Percentiles rank a stretch among this genome's conserved stretches.
Evolutionary conservation across 2,329 filamentous ascomycete species (phyloP).

Genomic region (Phaeosphaeria sp.): DNA sequence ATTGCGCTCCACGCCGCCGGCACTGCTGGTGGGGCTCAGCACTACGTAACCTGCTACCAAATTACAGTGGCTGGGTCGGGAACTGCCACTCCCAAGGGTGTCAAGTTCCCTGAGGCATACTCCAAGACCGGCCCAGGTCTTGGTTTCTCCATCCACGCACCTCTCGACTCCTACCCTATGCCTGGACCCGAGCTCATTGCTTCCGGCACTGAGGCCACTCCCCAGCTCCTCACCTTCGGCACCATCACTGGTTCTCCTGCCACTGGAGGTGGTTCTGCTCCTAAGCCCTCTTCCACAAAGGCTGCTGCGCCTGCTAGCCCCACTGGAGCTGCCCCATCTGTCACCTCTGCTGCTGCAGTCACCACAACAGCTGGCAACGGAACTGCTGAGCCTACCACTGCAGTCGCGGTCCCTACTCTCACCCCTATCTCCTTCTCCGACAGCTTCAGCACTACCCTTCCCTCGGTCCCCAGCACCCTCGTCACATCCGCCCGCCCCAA

Average conservation of each 20-base stretch:
- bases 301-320: conserved; percentile 14
- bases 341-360: conserved; percentile 14
- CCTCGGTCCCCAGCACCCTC: conserved; percentile 26
- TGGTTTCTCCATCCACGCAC: conserved; percentile 52
- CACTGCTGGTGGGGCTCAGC: conserved; percentile 50
- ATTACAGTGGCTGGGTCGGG: conserved; percentile 49
- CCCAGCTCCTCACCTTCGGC: conserved; percentile 34
- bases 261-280: conserved; percentile 24
- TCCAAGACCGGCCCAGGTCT: conserved; percentile 50
- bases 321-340: conserved; percentile 6
- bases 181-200: conserved; percentile 48
- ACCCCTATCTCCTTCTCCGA: conserved; percentile 6
- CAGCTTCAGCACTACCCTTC: conserved; percentile 1
- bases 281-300: conserved; percentile 23
- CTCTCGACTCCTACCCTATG: conserved; percentile 47
- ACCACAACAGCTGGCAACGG: conserved; percentile 14
- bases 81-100: conserved; percentile 47
- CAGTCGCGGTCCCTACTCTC: not conserved
- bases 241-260: conserved; percentile 28
- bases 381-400: conserved; percentile 2
- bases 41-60: conserved; percentile 56
- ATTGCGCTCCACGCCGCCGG: conserved; percentile 54
- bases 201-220: conserved; percentile 33
- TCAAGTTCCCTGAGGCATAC: conserved; percentile 57
- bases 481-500: conserved; percentile 28